phyloP scores from a whole-genome alignment of 2,329 filamentous ascomycete genomes.

The Colletotrichum lindemuthianum region DNA sequence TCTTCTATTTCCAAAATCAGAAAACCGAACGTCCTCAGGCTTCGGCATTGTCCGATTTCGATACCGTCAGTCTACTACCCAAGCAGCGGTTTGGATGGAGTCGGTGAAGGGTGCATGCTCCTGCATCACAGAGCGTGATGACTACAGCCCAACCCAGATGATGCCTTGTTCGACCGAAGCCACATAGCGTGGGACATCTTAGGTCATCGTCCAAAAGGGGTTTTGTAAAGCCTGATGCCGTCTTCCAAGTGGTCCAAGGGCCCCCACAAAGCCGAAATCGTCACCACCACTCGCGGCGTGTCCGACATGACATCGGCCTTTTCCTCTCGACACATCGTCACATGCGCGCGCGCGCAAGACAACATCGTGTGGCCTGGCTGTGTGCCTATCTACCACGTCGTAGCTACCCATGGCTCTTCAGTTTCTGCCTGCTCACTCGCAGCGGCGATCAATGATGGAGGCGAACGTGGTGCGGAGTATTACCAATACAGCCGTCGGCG shows the following conservation, averaged over 20 bases:
- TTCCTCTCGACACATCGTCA: background rate
- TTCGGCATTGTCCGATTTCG: slow-evolving; percentile 25
- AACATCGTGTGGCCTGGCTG: background rate
- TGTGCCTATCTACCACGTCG: slow-evolving; percentile 1
- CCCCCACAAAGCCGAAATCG: slow-evolving; percentile 16
- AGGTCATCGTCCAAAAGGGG: slow-evolving; percentile 23
- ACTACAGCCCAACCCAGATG: slow-evolving; percentile 11
- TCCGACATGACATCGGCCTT: slow-evolving; percentile 17
- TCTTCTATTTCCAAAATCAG: slow-evolving; percentile 2
- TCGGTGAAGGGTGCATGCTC: slow-evolving; percentile 8
- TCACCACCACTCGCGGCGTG: slow-evolving; percentile 9
- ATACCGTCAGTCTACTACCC: background rate
- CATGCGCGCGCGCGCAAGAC: slow-evolving; percentile 11
- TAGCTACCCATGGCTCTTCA: slow-evolving; percentile 17
- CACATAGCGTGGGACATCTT: slow-evolving; percentile 6
- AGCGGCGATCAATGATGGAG: slow-evolving; percentile 24
- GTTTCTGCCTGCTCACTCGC: slow-evolving; percentile 23
- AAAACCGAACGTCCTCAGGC: slow-evolving; percentile 15
- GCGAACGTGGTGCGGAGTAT: slow-evolving; percentile 3
- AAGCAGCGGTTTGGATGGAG: background rate
- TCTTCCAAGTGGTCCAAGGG: slow-evolving; percentile 13
- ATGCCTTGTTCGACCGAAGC: slow-evolving; percentile 7
- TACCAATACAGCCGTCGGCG: slow-evolving; percentile 6
- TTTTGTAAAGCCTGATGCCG: background rate
- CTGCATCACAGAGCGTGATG: slow-evolving; percentile 14